Base-by-base conservation (phyloP, 768 basidiomycete genomes). In the Tephrocybe sp. region DNA sequence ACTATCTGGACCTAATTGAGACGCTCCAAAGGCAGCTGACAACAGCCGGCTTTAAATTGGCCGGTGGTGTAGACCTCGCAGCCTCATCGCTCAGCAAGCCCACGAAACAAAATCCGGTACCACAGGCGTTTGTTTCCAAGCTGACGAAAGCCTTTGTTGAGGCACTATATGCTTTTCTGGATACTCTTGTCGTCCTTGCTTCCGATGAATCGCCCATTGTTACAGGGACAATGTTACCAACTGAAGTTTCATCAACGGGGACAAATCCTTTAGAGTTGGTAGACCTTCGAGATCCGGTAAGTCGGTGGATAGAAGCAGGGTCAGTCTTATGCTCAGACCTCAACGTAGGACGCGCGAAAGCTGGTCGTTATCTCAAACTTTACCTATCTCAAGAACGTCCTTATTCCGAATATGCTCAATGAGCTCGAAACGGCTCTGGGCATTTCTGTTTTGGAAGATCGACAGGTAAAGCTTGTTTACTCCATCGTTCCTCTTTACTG, bases 341-440 rank as follows among this genome's bases (percentile, higher is more conserved):
- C 8, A 26, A 9, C 32, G n/a, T 55, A 97, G 95, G 89, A 96
- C 62, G 88, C 80, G 12, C 83, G 96, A 39, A 75, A 95, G 40
- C 76, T 99, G 13, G 72, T 98, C 35, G 92, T 97, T 36, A 75
- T 98, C 30, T 91, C 92, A 13, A 98, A 98, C 65, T 84, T 98
- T 58, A 80, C 79, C 11, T 79, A 91, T 59, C 76, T 99, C 22
- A 81, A 83, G 49, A 78, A 78, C 49, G 69, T 72, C 0, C 69
- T 89, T 31, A 80, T 98, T 19, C 92, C 93, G 0, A 80, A 72
- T 53, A 86, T 98, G 82, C 77, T 93, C 42, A 77, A 72, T 45
- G 87, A 93, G 59, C 77, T 98, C 30, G 89, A 94, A 65, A 79
- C 71, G 45, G 82, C 85, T 3, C 85, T 95, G 61, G 84, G 84